phyloP scores from a whole-genome alignment of 371 early-diverging fungal species.

The Mortierella sp. region DNA sequence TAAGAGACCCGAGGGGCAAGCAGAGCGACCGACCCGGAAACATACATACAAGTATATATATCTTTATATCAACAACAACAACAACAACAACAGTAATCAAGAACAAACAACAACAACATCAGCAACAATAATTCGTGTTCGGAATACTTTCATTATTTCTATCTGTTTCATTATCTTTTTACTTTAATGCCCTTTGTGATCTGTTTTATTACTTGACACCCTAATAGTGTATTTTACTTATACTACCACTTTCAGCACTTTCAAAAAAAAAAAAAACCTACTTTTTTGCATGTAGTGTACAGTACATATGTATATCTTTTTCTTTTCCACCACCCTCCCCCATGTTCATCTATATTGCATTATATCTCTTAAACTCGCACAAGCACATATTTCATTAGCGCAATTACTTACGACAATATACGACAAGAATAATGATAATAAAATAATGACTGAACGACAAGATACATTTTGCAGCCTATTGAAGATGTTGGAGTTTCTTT shows the following conservation, averaged over 20 bases:
- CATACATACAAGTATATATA: not conserved
- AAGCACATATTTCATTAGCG: too few relatives aligned
- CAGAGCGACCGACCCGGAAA: too few relatives aligned
- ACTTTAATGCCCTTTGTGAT: not conserved
- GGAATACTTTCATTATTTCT: too few relatives aligned
- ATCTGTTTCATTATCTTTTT: not conserved
- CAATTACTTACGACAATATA: too few relatives aligned
- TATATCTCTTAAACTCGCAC: too few relatives aligned
- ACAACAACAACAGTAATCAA: not conserved
- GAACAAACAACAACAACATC: not conserved
- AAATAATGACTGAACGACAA: too few relatives aligned
- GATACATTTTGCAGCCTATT: too few relatives aligned
- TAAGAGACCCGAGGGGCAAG: slow-evolving; percentile 2
- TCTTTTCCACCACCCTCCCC: not conserved
- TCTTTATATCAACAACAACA: not conserved
- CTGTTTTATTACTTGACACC: not conserved
- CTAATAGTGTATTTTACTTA: not conserved
- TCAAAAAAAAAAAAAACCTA: not conserved
- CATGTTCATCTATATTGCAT: too few relatives aligned
- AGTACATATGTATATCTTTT: not conserved
- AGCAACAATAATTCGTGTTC: not conserved
- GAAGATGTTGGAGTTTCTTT: too few relatives aligned
- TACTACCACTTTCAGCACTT: not conserved
- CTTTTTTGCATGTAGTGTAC: not conserved
- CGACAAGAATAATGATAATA: too few relatives aligned